Evolutionary conservation across 1,284 basidiomycete genomes (phyloP).

Genomic region (Phaffia rhodozyma): DNA sequence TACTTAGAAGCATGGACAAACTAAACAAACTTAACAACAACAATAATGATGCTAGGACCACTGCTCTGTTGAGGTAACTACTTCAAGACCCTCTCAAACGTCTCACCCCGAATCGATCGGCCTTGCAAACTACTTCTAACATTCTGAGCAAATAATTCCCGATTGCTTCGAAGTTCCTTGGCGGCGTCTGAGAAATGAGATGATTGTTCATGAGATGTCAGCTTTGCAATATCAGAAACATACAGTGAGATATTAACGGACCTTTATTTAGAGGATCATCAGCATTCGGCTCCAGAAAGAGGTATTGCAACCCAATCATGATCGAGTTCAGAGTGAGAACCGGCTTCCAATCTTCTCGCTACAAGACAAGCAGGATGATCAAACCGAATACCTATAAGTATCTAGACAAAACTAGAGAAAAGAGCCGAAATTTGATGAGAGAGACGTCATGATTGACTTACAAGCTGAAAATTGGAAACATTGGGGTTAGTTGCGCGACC

Average conservation of each 20-base stretch:
- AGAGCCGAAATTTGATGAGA: no score
- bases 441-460: not conserved
- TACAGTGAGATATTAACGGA: slow-evolving; percentile 34
- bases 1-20: no score
- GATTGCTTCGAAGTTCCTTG: slow-evolving; percentile 72
- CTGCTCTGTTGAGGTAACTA: not conserved
- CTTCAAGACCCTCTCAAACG: slow-evolving; percentile 60
- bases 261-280: slow-evolving; percentile 99
- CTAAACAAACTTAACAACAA: no score
- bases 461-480: not conserved
- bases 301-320: slow-evolving; percentile 80
- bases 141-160: slow-evolving; percentile 65
- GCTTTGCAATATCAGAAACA: not conserved
- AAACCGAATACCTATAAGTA: no score
- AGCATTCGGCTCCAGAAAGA: slow-evolving; percentile 96
- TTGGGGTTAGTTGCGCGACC: not conserved
- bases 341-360: slow-evolving; percentile 99
- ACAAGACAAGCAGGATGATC: slow-evolving; percentile 19
- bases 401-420: no score
- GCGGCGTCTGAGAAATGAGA: slow-evolving; percentile 64
- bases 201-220: slow-evolving; percentile 15
- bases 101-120: slow-evolving; percentile 55
- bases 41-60: no score
- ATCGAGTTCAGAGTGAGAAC: slow-evolving; percentile 38
- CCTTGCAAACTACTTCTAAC: slow-evolving; percentile 77